A percentile compares a stretch with the other conserved stretches of the same genome.
Conservation (phyloP, 352 stramenopile genomes). For the Peronospora tabacina region DNA sequence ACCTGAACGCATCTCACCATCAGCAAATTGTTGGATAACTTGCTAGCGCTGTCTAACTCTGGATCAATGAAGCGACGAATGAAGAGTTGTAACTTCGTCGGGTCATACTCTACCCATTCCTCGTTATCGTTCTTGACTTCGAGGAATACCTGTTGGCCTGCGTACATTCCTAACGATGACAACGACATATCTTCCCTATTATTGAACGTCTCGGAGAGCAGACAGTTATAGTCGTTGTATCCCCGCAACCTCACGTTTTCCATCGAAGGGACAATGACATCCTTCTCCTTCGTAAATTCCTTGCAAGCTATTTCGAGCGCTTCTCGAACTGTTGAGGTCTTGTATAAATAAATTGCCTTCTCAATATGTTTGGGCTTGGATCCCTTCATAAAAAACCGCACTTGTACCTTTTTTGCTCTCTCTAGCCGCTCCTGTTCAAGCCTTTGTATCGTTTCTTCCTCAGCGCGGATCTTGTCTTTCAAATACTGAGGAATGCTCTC, state of each 20-base stretch:
- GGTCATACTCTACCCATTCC: constrained; percentile 57
- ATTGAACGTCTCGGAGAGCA: constrained; percentile 59
- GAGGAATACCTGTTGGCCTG: constrained; percentile 65
- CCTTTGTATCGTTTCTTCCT: constrained; percentile 50
- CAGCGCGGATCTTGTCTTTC: constrained; percentile 51
- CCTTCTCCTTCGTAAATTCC: constrained; percentile 53
- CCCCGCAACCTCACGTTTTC: constrained; percentile 54
- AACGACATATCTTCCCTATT: constrained; percentile 48
- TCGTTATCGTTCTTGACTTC: constrained; percentile 56
- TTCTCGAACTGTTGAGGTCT: constrained; percentile 55
- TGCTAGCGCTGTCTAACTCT: constrained; percentile 7
- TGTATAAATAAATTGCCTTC: constrained; percentile 69
- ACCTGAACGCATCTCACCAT: constrained; percentile 58
- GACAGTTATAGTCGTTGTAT: constrained; percentile 73
- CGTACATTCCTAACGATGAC: constrained; percentile 51
- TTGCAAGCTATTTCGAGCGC: constrained; percentile 37
- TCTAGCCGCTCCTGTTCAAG: constrained; percentile 63
- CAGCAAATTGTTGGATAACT: constrained; percentile 8
- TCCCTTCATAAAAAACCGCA: constrained; percentile 81
- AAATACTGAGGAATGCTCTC: constrained; percentile 63
- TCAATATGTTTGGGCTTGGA: constrained; percentile 54
- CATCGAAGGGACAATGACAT: constrained; percentile 38
- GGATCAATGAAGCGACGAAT: constrained; percentile 48
- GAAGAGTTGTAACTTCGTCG: constrained; percentile 64
- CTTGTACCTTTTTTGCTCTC: constrained; percentile 62